These are phyloP conservation scores for Massarina eburnea DNA, from an alignment of 2,329 filamentous ascomycete genomes.

Conservation along the genomic window DNA sequence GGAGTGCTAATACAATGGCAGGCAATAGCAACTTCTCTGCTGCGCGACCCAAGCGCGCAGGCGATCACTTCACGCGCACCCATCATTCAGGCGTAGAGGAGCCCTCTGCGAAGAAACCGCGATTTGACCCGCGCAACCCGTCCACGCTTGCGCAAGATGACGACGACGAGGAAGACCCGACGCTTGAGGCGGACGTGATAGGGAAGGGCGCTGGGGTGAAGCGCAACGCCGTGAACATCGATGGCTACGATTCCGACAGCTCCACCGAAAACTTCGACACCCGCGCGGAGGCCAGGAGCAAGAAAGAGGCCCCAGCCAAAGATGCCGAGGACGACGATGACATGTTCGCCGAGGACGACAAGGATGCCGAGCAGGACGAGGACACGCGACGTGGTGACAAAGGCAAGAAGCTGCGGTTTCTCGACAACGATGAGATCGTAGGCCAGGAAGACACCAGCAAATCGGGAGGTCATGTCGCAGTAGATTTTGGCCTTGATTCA, in stretches of 20 bases:
- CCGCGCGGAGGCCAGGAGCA: constrained; percentile 63
- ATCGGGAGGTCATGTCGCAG: constrained; percentile 67
- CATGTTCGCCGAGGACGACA: constrained; percentile 79
- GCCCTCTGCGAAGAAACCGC: constrained; percentile 70
- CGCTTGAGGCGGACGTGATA: constrained; percentile 91
- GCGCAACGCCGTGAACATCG: constrained; percentile 91
- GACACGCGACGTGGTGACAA: constrained; percentile 55
- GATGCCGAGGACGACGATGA: constrained; percentile 61
- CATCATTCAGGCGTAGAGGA: constrained; percentile 64
- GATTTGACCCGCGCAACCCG: constrained; percentile 93
- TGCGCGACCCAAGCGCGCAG: constrained; percentile 78
- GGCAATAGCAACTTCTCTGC: constrained; percentile 45
- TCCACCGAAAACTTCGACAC: constrained; percentile 89
- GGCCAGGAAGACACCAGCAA: constrained; percentile 76
- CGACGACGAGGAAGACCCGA: constrained; percentile 70
- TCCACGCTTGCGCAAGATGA: constrained; percentile 86
- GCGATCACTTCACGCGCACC: constrained; percentile 76
- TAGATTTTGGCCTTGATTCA: constrained; percentile 54
- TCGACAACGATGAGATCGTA: constrained; percentile 68
- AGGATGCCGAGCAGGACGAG: constrained; percentile 56
- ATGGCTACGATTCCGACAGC: constrained; percentile 91
- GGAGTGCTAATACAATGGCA: constrained; percentile 20
- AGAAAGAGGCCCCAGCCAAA: constrained; percentile 47
- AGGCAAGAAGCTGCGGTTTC: constrained; percentile 63
- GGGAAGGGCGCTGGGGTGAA: constrained; percentile 75